Evolutionary conservation across 345 rosid species (phyloP).

Genomic region (Lepidium didymum): DNA sequence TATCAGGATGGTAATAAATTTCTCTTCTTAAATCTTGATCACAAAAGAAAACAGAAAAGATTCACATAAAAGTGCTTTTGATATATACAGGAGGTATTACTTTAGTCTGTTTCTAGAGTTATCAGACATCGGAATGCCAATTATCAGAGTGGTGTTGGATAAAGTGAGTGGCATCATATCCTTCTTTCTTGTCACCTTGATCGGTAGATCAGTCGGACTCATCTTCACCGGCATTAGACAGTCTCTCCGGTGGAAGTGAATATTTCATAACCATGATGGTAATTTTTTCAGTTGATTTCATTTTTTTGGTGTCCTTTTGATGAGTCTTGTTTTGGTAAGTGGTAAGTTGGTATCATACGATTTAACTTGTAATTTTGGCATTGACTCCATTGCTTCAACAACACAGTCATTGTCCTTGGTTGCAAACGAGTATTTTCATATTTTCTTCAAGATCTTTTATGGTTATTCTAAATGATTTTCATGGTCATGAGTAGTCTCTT

Average conservation of each 20-base stretch:
- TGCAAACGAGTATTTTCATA: neutral
- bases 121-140: slow-evolving; percentile 71
- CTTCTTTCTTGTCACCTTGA: slow-evolving; percentile 77
- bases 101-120: slow-evolving; percentile 80
- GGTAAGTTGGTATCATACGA: slow-evolving; percentile 1
- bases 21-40: slow-evolving; percentile 13
- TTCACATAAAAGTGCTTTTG: neutral
- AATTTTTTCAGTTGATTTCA: neutral
- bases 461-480: too few relatives aligned
- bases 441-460: neutral
- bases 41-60: neutral
- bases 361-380: neutral
- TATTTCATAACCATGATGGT: slow-evolving; percentile 4
- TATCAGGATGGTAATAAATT: slow-evolving; percentile 79
- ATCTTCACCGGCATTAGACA: slow-evolving; percentile 91
- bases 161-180: slow-evolving; percentile 75
- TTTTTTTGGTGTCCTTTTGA: slow-evolving; percentile 12
- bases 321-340: slow-evolving; percentile 13
- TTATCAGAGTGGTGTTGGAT: slow-evolving; percentile 54
- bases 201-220: slow-evolving; percentile 83
- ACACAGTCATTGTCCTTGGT: neutral
- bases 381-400: slow-evolving; percentile 3
- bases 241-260: slow-evolving; percentile 83
- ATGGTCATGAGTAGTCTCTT: too few relatives aligned
- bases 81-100: slow-evolving; percentile 70